These are phyloP conservation scores for Flaveria ramosissima DNA, from an alignment of 129 eudicot species.

Conservation along the genomic window DNA sequence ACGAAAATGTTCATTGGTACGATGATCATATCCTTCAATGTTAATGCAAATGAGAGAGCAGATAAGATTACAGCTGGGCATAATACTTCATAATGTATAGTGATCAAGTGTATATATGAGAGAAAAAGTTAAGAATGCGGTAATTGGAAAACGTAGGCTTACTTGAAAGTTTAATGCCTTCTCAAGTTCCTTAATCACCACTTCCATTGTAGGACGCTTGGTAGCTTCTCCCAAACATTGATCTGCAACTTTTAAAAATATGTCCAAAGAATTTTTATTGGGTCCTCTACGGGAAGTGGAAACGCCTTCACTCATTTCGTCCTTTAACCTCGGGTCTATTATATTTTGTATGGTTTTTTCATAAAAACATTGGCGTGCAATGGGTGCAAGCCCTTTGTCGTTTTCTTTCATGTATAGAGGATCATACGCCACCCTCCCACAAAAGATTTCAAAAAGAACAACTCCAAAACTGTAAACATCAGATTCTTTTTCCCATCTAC, in stretches of 20 bases:
- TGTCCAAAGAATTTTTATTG: not conserved
- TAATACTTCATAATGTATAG: too few relatives aligned
- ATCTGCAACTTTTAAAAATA: not conserved
- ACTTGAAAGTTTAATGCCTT: not conserved
- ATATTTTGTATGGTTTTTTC: not conserved
- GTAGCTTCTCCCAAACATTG: not conserved
- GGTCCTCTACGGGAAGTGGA: not conserved
- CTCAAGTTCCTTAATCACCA: not conserved
- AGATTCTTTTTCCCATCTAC: not conserved
- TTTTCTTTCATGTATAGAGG: not conserved
- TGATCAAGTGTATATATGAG: not conserved
- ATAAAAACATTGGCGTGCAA: not conserved
- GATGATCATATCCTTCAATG: not conserved
- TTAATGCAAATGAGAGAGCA: not conserved
- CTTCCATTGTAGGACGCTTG: not conserved
- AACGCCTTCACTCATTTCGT: not conserved
- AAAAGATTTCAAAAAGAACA: conserved; percentile 9
- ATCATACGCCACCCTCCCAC: conserved; percentile 12
- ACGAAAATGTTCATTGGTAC: not conserved
- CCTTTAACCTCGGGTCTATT: not conserved
- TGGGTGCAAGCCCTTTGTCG: conserved; percentile 8
- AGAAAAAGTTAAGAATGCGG: not conserved
- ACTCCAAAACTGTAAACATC: conserved; percentile 9
- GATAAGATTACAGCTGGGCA: not conserved
- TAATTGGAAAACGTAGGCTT: not conserved